Percentiles rank a stretch among this genome's conserved stretches.
phyloP scores from a whole-genome alignment of 1,284 basidiomycete species.

The Ganoderma lucidum region DNA sequence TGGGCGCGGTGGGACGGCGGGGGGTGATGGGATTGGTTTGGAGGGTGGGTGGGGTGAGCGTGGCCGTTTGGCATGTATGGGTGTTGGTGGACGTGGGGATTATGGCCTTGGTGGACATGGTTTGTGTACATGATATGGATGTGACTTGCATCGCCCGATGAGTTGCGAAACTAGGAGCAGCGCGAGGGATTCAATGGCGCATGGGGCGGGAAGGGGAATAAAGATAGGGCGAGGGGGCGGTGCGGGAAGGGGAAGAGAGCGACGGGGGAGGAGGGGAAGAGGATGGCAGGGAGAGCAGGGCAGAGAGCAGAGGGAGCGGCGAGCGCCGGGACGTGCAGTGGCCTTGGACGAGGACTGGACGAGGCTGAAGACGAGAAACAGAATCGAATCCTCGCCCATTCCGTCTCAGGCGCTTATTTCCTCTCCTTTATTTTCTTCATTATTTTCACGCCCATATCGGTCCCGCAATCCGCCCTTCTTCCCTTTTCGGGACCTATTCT shows the following conservation, averaged over 20 bases:
- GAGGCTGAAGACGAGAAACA: conserved; percentile 25
- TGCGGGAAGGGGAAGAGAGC: conserved; percentile 22
- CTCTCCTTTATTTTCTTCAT: conserved; percentile 25
- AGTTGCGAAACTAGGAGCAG: conserved; percentile 36
- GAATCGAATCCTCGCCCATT: conserved; percentile 25
- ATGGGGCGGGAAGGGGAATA: conserved; percentile 37
- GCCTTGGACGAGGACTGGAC: conserved; percentile 19
- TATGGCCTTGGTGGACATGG: conserved; percentile 61
- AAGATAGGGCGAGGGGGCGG: conserved; percentile 28
- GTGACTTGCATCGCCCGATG: conserved; percentile 55
- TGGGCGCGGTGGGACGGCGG: conserved; percentile 36
- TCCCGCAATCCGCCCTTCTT: conserved; percentile 31
- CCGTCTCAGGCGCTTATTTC: conserved; percentile 18
- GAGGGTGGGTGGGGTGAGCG: conserved; percentile 35
- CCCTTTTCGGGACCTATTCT: conserved; percentile 22
- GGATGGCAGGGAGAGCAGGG: conserved; percentile 32
- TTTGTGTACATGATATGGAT: conserved; percentile 71
- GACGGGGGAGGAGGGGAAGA: conserved; percentile 22
- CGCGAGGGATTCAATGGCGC: conserved; percentile 39
- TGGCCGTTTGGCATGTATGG: conserved; percentile 44
- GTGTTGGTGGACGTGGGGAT: conserved; percentile 43
- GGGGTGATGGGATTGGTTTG: conserved; percentile 37
- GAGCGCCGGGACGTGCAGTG: conserved; percentile 29
- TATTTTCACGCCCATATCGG: conserved; percentile 27
- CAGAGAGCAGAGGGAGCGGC: conserved; percentile 30